phyloP scores from a whole-genome alignment of 495 filamentous ascomycete genomes.

The Hyaloscypha variabilis region DNA sequence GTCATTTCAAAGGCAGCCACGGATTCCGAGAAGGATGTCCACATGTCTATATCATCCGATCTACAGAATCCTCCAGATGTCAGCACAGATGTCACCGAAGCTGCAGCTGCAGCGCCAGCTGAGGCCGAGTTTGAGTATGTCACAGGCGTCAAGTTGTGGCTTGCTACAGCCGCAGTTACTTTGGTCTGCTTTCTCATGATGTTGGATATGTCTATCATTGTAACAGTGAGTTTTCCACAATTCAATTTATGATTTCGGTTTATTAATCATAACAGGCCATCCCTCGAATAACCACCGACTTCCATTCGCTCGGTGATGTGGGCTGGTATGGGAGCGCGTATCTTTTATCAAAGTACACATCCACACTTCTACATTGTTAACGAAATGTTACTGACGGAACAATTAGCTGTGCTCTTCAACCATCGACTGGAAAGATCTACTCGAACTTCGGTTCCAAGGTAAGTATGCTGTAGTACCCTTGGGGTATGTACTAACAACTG shows the following conservation, averaged over 20 bases:
- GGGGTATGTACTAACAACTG: neutral
- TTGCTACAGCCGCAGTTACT: constrained; percentile 32
- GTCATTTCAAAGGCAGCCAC: neutral
- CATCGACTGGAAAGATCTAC: constrained; percentile 48
- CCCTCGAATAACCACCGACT: constrained; percentile 45
- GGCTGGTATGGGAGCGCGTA: constrained; percentile 57
- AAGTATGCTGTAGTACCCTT: neutral
- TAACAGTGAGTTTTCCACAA: constrained; percentile 30
- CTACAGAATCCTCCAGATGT: neutral
- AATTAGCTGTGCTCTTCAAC: constrained; percentile 44
- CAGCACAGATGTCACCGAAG: neutral
- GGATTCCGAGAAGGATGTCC: neutral
- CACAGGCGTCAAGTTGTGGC: constrained; percentile 33
- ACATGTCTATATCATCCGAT: neutral
- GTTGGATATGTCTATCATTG: constrained; percentile 51
- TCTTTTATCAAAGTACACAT: constrained; percentile 40
- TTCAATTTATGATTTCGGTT: neutral
- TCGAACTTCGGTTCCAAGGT: constrained; percentile 45
- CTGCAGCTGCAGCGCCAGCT: neutral
- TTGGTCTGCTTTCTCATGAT: constrained; percentile 49
- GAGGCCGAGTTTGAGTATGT: constrained; percentile 1
- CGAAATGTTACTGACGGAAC: constrained; percentile 4
- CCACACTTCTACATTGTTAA: neutral
- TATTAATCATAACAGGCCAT: constrained; percentile 31
- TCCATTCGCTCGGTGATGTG: constrained; percentile 42